Conservation (phyloP, 805 yeast genomes). For the Saccharomycopsis olivae region DNA sequence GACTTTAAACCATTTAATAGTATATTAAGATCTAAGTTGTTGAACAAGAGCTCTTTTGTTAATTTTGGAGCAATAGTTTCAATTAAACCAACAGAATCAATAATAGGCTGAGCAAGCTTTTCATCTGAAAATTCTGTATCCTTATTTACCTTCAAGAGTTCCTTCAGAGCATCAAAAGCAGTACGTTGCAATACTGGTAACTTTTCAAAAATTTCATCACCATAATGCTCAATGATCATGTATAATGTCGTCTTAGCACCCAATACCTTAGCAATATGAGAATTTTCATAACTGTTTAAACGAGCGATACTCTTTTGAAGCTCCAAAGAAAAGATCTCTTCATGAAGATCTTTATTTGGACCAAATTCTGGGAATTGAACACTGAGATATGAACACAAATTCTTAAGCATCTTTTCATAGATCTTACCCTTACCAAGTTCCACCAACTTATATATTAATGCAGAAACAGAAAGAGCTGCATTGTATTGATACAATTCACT, state of each 20-base stretch:
- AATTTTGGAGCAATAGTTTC: conserved; percentile 63
- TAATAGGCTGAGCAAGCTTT: conserved; percentile 60
- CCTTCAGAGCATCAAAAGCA: conserved; percentile 55
- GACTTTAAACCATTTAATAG: conserved; percentile 49
- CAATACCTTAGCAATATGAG: conserved; percentile 45
- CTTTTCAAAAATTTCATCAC: conserved; percentile 40
- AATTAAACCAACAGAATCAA: conserved; percentile 78
- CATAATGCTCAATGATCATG: conserved; percentile 42
- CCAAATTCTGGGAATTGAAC: conserved; percentile 92
- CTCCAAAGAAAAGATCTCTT: conserved; percentile 14
- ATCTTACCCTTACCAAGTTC: conserved; percentile 53
- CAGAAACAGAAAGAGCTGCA: conserved; percentile 59
- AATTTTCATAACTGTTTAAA: conserved; percentile 11
- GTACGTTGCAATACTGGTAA: conserved; percentile 58
- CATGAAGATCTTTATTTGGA: conserved; percentile 37
- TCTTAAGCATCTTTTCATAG: conserved; percentile 80
- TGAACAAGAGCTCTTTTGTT: conserved; percentile 33
- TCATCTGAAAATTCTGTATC: conserved; percentile 29
- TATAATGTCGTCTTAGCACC: conserved; percentile 75
- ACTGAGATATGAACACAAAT: conserved; percentile 85
- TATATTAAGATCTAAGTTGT: conserved; percentile 43
- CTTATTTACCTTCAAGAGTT: conserved; percentile 21
- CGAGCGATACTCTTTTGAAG: conserved; percentile 17
- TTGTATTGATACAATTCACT: conserved; percentile 55
- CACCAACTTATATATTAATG: conserved; percentile 50